Evolutionary conservation across 164 flowering plant genomes (phyloP).

Genomic region (Amborella trichopoda): DNA sequence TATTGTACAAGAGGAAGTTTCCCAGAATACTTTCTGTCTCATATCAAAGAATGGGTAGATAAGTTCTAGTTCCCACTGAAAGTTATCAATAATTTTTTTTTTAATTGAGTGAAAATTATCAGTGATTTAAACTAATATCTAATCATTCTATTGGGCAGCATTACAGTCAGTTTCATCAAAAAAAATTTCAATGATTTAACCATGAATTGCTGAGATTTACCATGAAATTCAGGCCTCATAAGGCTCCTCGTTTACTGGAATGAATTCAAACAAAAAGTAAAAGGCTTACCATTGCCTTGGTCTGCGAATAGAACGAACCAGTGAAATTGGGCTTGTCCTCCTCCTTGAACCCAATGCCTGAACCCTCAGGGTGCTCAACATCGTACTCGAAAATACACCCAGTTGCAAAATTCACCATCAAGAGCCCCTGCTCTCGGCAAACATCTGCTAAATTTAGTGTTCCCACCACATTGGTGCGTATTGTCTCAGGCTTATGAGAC

Average conservation of each 20-base stretch:
- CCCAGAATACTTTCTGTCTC: no score
- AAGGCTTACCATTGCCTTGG: constrained; percentile 53
- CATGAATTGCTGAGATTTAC: no score
- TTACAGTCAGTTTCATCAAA: no score
- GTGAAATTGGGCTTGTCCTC: constrained; percentile 59
- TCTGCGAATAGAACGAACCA: constrained; percentile 65
- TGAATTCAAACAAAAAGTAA: neutral
- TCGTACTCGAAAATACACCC: constrained; percentile 68
- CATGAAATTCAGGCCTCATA: no score
- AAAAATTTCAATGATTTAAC: no score
- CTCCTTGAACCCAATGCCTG: constrained; percentile 62
- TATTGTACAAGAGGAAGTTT: no score
- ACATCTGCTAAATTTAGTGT: constrained; percentile 56
- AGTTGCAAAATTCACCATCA: constrained; percentile 56
- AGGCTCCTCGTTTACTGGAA: neutral
- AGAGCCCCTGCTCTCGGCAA: constrained; percentile 46
- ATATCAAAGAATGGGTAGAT: no score
- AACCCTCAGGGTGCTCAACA: constrained; percentile 50
- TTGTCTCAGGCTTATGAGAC: constrained; percentile 55
- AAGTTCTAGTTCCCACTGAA: no score
- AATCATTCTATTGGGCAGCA: no score
- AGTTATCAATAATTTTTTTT: no score
- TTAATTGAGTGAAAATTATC: no score
- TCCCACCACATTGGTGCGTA: constrained; percentile 60
- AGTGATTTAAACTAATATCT: no score